Base-by-base conservation (phyloP, 148 eudicot genomes). In the Limonium bicolor region DNA sequence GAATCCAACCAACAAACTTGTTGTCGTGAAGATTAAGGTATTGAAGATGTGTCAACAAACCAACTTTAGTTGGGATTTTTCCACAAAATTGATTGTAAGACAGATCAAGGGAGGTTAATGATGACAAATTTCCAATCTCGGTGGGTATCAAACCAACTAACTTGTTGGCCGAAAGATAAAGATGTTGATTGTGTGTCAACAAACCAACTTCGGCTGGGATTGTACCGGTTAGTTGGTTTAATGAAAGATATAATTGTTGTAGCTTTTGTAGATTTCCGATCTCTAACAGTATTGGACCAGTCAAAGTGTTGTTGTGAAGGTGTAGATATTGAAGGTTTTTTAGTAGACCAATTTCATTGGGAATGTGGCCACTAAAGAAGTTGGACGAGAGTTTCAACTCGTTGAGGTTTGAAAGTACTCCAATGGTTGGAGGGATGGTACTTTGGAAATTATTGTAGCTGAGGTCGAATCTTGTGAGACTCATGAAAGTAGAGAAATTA, bases 111-210 rank as follows among this genome's bases (percentile, higher is more conserved):
- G 65, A 63, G 15, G 4, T 39, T 24, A 68, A 38, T 47, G 48
- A 40, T 7, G 64, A 57, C 73, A 67, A 62, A 21, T 58, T 68
- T n/a, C n/a, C n/a, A n/a, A n/a, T n/a, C n/a, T n/a, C n/a, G n/a
- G n/a, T n/a, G n/a, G n/a, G n/a, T n/a, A n/a, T n/a, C n/a, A n/a
- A n/a, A n/a, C n/a, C n/a, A n/a, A n/a, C n/a, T n/a, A n/a, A n/a
- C n/a, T n/a, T n/a, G n/a, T n/a, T n/a, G 27, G 52, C 29, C 15
- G 48, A 13, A 20, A 68, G 38, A 18, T 53, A 3, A 1, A 68
- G 60, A 6, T 61, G 24, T 10, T 44, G 49, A 58, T 68, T 57
- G 0, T 0, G 33, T 20, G 72, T 60, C 26, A 57, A 47, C 39
- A 71, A 36, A 1, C 10, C 15, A 36, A 15, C 20, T 16, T 0